Base-by-base conservation (phyloP, 495 filamentous ascomycete species). In the Beverwykella pulmonaria region DNA sequence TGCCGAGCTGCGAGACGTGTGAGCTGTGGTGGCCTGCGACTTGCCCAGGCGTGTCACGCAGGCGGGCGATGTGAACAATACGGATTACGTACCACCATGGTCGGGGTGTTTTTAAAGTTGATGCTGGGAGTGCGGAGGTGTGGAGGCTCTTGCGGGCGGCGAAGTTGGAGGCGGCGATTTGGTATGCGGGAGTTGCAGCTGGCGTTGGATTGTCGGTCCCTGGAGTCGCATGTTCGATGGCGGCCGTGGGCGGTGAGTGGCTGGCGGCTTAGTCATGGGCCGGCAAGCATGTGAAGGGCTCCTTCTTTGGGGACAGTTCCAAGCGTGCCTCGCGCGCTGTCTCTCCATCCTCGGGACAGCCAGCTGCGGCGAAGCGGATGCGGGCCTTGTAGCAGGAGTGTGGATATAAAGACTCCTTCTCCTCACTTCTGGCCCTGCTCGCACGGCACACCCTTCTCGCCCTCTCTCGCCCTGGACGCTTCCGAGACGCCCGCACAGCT, bases 1-100 rank as follows among this genome's bases (percentile, higher is more conserved):
- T 86, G 79, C 92, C 94, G 79, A 98, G 82, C 95, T 98, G 85
- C 77, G 36, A 1, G 57, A 58, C 27, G 77, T 60, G 30, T 64
- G 47, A 53, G 59, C 47, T 26, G 20, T 62, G 58, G 52, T 26
- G 23, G 48, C 26, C 9, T 63, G 52, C 61, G 61, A 63, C 49
- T 48, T 48, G 20, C 4, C 25, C 32, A 26, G 19, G 39, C 20
- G 12, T 59, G 63, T 41, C 27, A 48, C 19, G 44, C 19, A 39
- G 53, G 53, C 30, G 46, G 30, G 32, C 46, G 56, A 55, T 46
- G 41, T 32, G 56, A 59, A 59, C 30, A 61, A 50, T n/a, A 63
- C 29, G 47, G 62, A 58, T 53, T 54, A 71, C 69, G 67, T 74
- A 74, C 72, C 61, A 76, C 72, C 73, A 76, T 76, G 60, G 39